Percentiles rank a stretch among this genome's conserved stretches.
Conservation (phyloP, 2,329 filamentous ascomycete species). For the Albifimbria verrucaria region DNA sequence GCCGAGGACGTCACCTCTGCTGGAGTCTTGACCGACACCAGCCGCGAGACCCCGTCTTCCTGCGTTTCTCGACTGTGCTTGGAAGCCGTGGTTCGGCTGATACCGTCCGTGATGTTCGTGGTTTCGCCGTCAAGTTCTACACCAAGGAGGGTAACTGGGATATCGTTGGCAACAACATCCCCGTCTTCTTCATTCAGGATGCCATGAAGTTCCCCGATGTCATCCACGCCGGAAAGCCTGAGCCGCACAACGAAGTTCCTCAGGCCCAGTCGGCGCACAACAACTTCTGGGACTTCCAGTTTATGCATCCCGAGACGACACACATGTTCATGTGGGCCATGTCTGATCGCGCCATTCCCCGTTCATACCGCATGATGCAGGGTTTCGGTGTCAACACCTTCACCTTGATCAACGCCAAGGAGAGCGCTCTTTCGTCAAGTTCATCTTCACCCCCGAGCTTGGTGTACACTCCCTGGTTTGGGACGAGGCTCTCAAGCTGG, state of each 20-base stretch:
- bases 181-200: constrained; percentile 75
- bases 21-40: constrained; percentile 53
- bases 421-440: constrained; percentile 72
- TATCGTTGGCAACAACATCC: constrained; percentile 70
- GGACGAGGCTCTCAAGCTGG: constrained; percentile 76
- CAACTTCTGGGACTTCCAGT: constrained; percentile 75
- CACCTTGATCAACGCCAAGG: constrained; percentile 64
- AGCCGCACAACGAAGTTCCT: constrained; percentile 67
- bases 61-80: constrained; percentile 74
- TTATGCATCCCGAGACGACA: constrained; percentile 61
- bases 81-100: constrained; percentile 74
- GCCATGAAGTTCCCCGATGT: constrained; percentile 71
- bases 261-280: constrained; percentile 70
- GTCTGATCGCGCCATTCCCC: constrained; percentile 70
- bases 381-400: constrained; percentile 83
- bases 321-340: constrained; percentile 81
- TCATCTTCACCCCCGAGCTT: constrained; percentile 70
- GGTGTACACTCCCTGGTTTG: constrained; percentile 75
- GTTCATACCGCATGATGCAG: constrained; percentile 81
- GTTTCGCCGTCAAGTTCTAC: constrained; percentile 67
- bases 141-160: constrained; percentile 78
- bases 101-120: constrained; percentile 78
- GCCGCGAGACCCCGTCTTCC: constrained; percentile 45
- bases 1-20: constrained; percentile 66
- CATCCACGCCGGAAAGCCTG: constrained; percentile 61